A percentile compares a stretch with the other conserved stretches of the same genome.
Conservation (phyloP, 176 grass and related monocot species). For the Carex scoparia region DNA sequence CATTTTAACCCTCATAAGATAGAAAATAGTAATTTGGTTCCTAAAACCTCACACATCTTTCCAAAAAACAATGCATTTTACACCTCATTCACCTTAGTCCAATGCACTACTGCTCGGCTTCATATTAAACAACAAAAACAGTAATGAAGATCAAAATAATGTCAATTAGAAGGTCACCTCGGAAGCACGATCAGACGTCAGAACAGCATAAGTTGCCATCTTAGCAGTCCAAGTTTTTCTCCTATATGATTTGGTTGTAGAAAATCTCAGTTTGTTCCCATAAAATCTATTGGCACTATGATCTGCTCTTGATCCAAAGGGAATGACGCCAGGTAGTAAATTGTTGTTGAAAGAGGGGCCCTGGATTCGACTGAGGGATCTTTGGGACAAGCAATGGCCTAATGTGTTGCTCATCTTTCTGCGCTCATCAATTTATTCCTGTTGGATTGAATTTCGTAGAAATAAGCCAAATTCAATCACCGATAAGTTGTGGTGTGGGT, state of each 20-base stretch:
- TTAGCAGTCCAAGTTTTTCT: not conserved
- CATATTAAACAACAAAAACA: not conserved
- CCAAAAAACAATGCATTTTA: not conserved
- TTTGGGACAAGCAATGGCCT: constrained; percentile 37
- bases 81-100: not conserved
- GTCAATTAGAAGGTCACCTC: constrained; percentile 22
- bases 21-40: not conserved
- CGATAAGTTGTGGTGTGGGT: not conserved
- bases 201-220: constrained; percentile 23
- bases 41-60: not conserved
- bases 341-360: constrained; percentile 14
- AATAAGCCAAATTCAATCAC: not conserved
- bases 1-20: constrained; percentile 5
- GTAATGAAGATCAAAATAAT: not conserved
- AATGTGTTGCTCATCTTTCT: constrained; percentile 40
- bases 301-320: constrained; percentile 21
- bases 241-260: constrained; percentile 14
- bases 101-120: not conserved
- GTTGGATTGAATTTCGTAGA: not conserved
- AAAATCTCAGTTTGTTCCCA: constrained; percentile 25
- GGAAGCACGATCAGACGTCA: constrained; percentile 38
- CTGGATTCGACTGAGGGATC: constrained; percentile 26
- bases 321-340: constrained; percentile 20
- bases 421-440: constrained; percentile 13
- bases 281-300: not conserved